A percentile compares a stretch with the other conserved stretches of the same genome.
phyloP scores from a whole-genome alignment of 345 rosid species.

The Populus deltoides region DNA sequence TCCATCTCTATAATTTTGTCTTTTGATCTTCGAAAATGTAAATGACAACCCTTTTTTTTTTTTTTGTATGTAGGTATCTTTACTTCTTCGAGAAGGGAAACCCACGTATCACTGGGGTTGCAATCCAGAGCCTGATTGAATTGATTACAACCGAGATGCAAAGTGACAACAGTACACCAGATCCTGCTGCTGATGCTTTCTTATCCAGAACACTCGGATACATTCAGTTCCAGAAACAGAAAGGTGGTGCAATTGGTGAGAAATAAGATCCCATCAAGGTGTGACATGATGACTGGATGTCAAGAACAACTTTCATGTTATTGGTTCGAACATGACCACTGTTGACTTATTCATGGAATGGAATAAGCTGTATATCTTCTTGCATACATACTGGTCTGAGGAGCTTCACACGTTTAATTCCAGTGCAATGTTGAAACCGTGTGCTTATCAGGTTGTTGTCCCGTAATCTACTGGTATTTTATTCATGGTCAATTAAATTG shows the following conservation, averaged over 20 bases:
- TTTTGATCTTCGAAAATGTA: neutral
- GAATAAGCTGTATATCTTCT: neutral
- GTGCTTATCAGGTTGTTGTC: neutral
- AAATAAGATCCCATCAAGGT: conserved; percentile 68
- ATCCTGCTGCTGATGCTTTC: conserved; percentile 74
- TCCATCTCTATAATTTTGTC: neutral
- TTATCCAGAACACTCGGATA: conserved; percentile 70
- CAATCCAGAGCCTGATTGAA: conserved; percentile 78
- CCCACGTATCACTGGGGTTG: conserved; percentile 62
- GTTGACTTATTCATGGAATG: neutral
- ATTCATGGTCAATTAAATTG: neutral
- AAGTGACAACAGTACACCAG: conserved; percentile 58
- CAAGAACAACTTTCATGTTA: neutral
- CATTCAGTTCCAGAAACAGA: conserved; percentile 90
- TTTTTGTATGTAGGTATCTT: conserved; percentile 55
- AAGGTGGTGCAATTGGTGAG: conserved; percentile 84
- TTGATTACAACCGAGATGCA: conserved; percentile 71
- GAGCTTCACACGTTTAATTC: neutral
- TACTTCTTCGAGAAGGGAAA: conserved; percentile 92
- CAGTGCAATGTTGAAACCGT: neutral
- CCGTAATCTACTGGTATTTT: neutral
- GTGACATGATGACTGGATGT: conserved; percentile 24
- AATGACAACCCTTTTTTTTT: neutral
- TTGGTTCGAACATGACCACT: neutral
- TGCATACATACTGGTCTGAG: neutral